These are phyloP conservation scores for Catenaria anguillulae DNA, from an alignment of 371 early-diverging fungal species.

Conservation along the genomic window DNA sequence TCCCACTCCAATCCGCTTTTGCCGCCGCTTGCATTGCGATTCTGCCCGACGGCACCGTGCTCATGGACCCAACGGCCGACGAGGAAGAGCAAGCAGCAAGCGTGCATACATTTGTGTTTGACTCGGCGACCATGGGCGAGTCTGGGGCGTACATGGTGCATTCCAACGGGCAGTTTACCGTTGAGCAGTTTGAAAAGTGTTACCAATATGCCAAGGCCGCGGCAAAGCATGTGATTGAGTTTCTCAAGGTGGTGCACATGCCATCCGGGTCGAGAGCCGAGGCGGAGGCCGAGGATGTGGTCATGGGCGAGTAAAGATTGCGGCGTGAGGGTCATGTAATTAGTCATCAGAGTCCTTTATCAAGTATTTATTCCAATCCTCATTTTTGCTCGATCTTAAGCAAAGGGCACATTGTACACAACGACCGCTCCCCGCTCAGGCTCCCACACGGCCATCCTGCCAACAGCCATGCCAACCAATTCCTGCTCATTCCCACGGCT, in stretches of 20 bases:
- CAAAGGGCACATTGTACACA: too few relatives aligned
- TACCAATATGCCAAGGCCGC: background rate
- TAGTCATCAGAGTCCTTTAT: too few relatives aligned
- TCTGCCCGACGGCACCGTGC: conserved; percentile 34
- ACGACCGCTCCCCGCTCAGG: too few relatives aligned
- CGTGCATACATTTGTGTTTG: conserved; percentile 71
- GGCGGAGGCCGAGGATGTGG: too few relatives aligned
- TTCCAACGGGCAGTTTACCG: conserved; percentile 51
- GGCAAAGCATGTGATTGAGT: background rate
- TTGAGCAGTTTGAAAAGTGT: conserved; percentile 21
- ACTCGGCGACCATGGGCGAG: conserved; percentile 16
- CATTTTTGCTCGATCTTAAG: too few relatives aligned
- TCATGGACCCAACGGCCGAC: conserved; percentile 62
- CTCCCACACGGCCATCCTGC: too few relatives aligned
- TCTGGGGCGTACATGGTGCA: conserved; percentile 25
- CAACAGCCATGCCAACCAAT: too few relatives aligned
- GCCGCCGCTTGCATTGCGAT: conserved; percentile 58
- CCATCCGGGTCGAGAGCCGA: background rate
- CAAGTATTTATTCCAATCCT: too few relatives aligned
- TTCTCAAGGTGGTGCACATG: background rate
- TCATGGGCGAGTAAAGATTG: too few relatives aligned
- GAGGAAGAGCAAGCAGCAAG: conserved; percentile 61
- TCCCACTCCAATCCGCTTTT: conserved; percentile 59
- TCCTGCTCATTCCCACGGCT: too few relatives aligned
- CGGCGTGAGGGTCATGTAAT: too few relatives aligned